phyloP scores from a whole-genome alignment of 176 grass and related monocot genomes.

The Melocanna baccifera region DNA sequence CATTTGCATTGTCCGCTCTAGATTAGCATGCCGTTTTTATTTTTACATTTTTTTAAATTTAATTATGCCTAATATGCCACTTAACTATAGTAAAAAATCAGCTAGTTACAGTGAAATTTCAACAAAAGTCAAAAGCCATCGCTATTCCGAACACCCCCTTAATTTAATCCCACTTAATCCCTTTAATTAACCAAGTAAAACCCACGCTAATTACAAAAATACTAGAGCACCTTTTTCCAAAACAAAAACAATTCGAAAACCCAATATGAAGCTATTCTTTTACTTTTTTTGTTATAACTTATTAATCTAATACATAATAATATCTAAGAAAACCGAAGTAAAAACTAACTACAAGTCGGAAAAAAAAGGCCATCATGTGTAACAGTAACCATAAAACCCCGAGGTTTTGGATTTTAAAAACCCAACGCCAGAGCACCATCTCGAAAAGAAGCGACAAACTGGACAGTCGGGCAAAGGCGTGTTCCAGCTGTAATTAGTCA shows the following conservation, averaged over 20 bases:
- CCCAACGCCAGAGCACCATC: not conserved
- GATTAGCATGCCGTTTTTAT: no score
- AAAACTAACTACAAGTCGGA: not conserved
- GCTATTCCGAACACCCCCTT: no score
- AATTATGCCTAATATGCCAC: no score
- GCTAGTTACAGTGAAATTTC: no score
- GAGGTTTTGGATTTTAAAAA: not conserved
- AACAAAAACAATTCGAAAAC: not conserved
- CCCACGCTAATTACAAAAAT: not conserved
- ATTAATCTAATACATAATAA: no score
- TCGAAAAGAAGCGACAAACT: conserved; percentile 17
- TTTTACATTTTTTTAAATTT: no score
- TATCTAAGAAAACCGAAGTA: no score
- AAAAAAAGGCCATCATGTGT: not conserved
- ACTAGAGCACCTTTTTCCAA: not conserved
- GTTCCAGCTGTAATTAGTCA: conserved; percentile 41
- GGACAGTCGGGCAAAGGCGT: not conserved
- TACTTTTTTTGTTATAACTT: no score
- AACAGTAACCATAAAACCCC: not conserved
- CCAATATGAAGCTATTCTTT: no score
- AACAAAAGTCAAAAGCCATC: no score
- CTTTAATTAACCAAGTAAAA: not conserved
- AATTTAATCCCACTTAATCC: not conserved
- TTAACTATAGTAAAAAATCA: no score
- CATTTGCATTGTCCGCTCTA: no score